These are phyloP conservation scores for Teratosphaeria destructans DNA, from an alignment of 2,329 filamentous ascomycete species.

Conservation along the genomic window DNA sequence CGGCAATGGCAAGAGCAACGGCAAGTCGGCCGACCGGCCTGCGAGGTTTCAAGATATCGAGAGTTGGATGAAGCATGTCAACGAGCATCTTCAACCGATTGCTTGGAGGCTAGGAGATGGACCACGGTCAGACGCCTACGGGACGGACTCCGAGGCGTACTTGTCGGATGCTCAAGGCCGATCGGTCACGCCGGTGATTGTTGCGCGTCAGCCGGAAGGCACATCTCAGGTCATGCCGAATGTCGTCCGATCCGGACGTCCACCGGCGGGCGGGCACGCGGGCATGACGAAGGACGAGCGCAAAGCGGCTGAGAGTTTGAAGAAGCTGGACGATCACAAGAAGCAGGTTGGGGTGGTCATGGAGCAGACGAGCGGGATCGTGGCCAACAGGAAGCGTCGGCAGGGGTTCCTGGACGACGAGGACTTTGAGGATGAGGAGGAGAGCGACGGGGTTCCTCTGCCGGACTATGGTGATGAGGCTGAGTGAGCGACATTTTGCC, in stretches of 20 bases:
- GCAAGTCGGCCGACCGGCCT: constrained; percentile 3
- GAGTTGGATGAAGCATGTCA: constrained; percentile 42
- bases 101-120: constrained; percentile 53
- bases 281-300: constrained; percentile 29
- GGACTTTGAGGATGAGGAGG: constrained; percentile 33
- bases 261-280: not conserved
- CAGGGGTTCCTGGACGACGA: constrained; percentile 42
- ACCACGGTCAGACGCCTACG: constrained; percentile 32
- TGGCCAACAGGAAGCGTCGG: constrained; percentile 43
- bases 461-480: not conserved
- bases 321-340: constrained; percentile 42
- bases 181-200: constrained; percentile 35
- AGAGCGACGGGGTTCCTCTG: constrained; percentile 6
- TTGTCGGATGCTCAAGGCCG: constrained; percentile 38
- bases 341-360: constrained; percentile 42
- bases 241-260: constrained; percentile 1
- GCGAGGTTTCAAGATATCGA: constrained; percentile 28
- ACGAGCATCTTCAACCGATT: constrained; percentile 41
- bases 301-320: constrained; percentile 33
- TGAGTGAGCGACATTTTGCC: not conserved
- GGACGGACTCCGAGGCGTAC: constrained; percentile 33
- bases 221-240: constrained; percentile 3
- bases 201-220: constrained; percentile 1
- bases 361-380: constrained; percentile 41
- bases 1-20: constrained; percentile 17